phyloP scores from a whole-genome alignment of 2,329 filamentous ascomycete species.

The Talaromyces albobiverticillius region DNA sequence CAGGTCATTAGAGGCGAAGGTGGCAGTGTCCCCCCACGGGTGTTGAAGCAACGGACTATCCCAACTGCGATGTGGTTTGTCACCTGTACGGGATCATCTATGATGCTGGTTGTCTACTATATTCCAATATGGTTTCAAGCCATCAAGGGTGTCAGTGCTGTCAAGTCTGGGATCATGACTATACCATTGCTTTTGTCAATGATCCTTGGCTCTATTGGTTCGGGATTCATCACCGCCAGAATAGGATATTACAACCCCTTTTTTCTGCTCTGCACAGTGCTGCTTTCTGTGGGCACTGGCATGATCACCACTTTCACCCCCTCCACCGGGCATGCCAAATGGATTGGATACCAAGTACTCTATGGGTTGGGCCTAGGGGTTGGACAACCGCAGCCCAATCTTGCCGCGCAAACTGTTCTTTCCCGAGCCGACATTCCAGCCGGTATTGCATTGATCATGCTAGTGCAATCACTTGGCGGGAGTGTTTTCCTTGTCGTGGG shows the following conservation, averaged over 20 bases:
- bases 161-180: conserved; percentile 16
- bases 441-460: neutral
- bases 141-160: conserved; percentile 30
- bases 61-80: too few species aligned
- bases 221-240: conserved; percentile 20
- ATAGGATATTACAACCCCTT: conserved; percentile 1
- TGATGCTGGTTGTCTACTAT: neutral
- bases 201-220: conserved; percentile 28
- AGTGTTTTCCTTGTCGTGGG: too few species aligned
- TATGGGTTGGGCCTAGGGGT: conserved; percentile 25
- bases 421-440: neutral
- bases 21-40: conserved; percentile 33
- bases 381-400: conserved; percentile 20
- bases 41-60: too few species aligned
- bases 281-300: conserved; percentile 21
- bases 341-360: conserved; percentile 33
- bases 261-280: neutral
- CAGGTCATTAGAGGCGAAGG: conserved; percentile 31
- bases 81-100: too few species aligned
- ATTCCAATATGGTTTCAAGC: conserved; percentile 49
- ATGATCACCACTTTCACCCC: conserved; percentile 30
- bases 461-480: too few species aligned
- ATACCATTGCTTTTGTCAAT: conserved; percentile 39
- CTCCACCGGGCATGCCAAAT: conserved; percentile 19
- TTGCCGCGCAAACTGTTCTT: neutral